A percentile compares a stretch with the other conserved stretches of the same genome.
Evolutionary conservation across 2,329 filamentous ascomycete genomes (phyloP).

Genomic region (Teratosphaeria gauchensis): DNA sequence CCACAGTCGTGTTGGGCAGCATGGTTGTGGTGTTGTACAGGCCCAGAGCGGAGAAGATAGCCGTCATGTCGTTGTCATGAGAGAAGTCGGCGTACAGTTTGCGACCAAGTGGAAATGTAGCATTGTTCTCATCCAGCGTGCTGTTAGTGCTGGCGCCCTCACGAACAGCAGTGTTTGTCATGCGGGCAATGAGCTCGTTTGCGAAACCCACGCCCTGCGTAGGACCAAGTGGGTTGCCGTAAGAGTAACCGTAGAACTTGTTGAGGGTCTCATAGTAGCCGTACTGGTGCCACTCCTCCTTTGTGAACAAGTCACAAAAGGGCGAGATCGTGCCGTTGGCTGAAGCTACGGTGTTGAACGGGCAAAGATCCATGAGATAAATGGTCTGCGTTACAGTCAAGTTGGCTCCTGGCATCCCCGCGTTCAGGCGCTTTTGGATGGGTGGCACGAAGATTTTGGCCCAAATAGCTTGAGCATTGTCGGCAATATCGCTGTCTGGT

Average conservation of each 20-base stretch:
- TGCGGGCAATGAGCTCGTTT: slow-evolving; percentile 75
- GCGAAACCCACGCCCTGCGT: slow-evolving; percentile 81
- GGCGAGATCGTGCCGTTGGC: slow-evolving; percentile 47
- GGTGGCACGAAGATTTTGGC: slow-evolving; percentile 53
- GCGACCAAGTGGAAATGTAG: slow-evolving; percentile 61
- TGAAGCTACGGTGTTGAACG: slow-evolving; percentile 69
- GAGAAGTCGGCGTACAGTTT: slow-evolving; percentile 80
- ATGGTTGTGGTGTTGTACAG: slow-evolving; percentile 59
- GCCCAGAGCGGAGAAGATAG: slow-evolving; percentile 66
- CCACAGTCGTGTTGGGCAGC: slow-evolving; percentile 35
- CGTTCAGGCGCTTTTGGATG: slow-evolving; percentile 61
- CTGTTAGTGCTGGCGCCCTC: slow-evolving; percentile 69
- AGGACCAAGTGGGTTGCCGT: slow-evolving; percentile 67
- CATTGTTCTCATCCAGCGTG: slow-evolving; percentile 58
- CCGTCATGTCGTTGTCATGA: slow-evolving; percentile 81
- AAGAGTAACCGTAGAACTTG: slow-evolving; percentile 76
- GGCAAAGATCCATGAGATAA: slow-evolving; percentile 78
- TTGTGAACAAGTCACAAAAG: slow-evolving; percentile 69
- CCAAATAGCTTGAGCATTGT: slow-evolving; percentile 49
- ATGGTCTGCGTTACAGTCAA: slow-evolving; percentile 55
- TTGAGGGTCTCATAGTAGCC: slow-evolving; percentile 63
- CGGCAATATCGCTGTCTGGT: slow-evolving; percentile 39
- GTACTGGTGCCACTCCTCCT: slow-evolving; percentile 46
- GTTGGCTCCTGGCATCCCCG: slow-evolving; percentile 57
- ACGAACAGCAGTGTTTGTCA: slow-evolving; percentile 58